A percentile compares a stretch with the other conserved stretches of the same genome.
Conservation (phyloP, 192 early-diverging fungal species). For the Lobosporangium transversale region DNA sequence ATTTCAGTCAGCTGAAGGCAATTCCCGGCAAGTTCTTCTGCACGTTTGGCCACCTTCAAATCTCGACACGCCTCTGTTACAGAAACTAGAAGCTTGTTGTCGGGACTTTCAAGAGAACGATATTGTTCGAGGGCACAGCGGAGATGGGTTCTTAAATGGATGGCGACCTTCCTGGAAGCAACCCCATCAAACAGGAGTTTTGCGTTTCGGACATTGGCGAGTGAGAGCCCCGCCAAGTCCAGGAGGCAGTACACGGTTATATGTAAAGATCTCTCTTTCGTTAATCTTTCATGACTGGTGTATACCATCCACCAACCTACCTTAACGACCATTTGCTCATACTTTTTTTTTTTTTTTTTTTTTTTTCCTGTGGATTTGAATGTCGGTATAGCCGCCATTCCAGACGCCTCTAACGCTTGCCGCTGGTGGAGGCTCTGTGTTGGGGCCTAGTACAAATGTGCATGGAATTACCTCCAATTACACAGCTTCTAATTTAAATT, state of each 20-base stretch:
- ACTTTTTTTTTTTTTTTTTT: not conserved
- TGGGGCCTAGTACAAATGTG: slow-evolving; percentile 21
- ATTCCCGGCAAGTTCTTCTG: slow-evolving; percentile 43
- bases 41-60: slow-evolving; percentile 48
- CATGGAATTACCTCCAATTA: not conserved
- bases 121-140: slow-evolving; percentile 43
- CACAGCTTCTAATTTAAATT: not conserved
- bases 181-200: slow-evolving; percentile 33
- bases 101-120: slow-evolving; percentile 45
- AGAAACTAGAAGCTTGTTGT: slow-evolving; percentile 43
- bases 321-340: too few relatives aligned
- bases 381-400: slow-evolving; percentile 26
- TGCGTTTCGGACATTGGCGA: slow-evolving; percentile 50
- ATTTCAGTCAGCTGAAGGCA: slow-evolving; percentile 53
- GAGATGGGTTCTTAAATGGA: slow-evolving; percentile 51
- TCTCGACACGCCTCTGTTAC: slow-evolving; percentile 19
- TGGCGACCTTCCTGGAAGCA: slow-evolving; percentile 47
- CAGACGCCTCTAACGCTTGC: slow-evolving; percentile 50
- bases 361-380: not conserved
- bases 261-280: slow-evolving; percentile 19
- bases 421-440: slow-evolving; percentile 37
- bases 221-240: slow-evolving; percentile 20
- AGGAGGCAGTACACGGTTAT: slow-evolving; percentile 19
- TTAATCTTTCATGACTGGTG: too few relatives aligned
- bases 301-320: too few relatives aligned